Evolutionary conservation across 129 eudicot species (phyloP).

Genomic region (Flaveria brownii): DNA sequence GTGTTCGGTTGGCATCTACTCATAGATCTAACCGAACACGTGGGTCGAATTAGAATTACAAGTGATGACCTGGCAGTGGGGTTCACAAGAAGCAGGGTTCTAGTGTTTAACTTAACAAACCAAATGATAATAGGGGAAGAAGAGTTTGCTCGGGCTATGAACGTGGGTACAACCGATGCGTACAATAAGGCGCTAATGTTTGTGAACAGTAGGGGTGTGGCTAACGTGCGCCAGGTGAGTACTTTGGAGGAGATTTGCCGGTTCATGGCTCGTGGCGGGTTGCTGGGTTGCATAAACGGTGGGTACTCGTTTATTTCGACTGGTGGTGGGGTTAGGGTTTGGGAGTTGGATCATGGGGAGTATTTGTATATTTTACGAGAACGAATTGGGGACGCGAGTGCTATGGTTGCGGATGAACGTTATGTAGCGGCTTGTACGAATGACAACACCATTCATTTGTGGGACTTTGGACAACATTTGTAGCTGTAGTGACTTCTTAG

Average conservation of each 20-base stretch:
- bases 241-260: constrained; percentile 54
- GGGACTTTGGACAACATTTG: constrained; percentile 65
- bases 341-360: constrained; percentile 64
- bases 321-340: constrained; percentile 57
- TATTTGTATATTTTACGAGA: constrained; percentile 56
- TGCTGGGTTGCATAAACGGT: constrained; percentile 60
- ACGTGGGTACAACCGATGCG: constrained; percentile 62
- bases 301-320: constrained; percentile 48
- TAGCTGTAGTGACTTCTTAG: constrained; percentile 14
- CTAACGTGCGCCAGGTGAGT: constrained; percentile 47
- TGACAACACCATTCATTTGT: constrained; percentile 61
- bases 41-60: constrained; percentile 74
- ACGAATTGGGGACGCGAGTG: constrained; percentile 52
- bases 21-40: constrained; percentile 50
- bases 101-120: constrained; percentile 59
- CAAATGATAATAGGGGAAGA: constrained; percentile 60
- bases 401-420: constrained; percentile 50
- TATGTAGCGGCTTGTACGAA: constrained; percentile 54
- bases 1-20: constrained; percentile 86
- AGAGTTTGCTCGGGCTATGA: constrained; percentile 39
- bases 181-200: constrained; percentile 41
- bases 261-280: constrained; percentile 49
- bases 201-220: constrained; percentile 57
- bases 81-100: constrained; percentile 53
- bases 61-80: constrained; percentile 60